These are phyloP conservation scores for Oryza glumipatula DNA, from an alignment of 176 grass and related monocot genomes.

Conservation along the genomic window DNA sequence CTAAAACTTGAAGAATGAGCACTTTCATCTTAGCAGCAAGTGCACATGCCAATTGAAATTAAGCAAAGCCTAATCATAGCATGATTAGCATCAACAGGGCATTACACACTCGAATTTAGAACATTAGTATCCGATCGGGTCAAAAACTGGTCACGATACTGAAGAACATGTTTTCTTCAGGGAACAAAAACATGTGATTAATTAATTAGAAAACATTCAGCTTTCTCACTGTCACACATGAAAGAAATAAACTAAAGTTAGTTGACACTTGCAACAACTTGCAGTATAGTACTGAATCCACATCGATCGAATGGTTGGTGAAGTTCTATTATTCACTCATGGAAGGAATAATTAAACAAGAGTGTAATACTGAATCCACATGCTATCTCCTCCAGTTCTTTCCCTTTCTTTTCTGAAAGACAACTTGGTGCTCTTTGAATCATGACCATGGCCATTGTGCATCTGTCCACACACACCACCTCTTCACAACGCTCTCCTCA, in stretches of 20 bases:
- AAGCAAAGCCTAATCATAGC: background rate
- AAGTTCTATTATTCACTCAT: background rate
- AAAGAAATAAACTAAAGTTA: background rate
- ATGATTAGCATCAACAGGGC: background rate
- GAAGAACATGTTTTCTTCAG: background rate
- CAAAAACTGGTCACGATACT: background rate
- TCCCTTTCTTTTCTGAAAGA: background rate
- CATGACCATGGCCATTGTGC: conserved; percentile 90
- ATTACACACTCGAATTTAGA: background rate
- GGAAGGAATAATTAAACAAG: background rate
- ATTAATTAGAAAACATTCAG: background rate
- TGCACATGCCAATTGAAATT: background rate
- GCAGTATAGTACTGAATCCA: background rate
- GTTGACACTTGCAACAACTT: background rate
- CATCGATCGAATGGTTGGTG: background rate
- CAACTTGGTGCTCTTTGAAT: background rate
- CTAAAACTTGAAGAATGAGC: background rate
- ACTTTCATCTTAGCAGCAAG: background rate
- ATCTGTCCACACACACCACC: conserved; percentile 80
- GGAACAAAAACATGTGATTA: conserved; percentile 1
- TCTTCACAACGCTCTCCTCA: conserved; percentile 15
- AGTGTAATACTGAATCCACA: background rate
- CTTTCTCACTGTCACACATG: background rate
- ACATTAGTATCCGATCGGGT: background rate
- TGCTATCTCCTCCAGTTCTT: background rate